phyloP scores from a whole-genome alignment of 768 basidiomycete genomes.

The Lanmaoa rubissima region DNA sequence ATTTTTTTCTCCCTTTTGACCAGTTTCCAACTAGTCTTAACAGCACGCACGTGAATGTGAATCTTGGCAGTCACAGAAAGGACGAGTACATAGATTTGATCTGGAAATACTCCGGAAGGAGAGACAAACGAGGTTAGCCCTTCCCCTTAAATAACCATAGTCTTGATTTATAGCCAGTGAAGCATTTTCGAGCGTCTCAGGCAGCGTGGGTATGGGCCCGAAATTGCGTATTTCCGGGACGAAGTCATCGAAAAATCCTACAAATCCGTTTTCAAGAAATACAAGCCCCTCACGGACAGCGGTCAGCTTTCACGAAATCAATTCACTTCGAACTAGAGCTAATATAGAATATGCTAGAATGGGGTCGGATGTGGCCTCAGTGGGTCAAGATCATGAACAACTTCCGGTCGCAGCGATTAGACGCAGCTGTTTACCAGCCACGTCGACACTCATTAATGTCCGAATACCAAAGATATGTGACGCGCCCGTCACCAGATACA shows the following conservation, averaged over 20 bases:
- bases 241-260: not conserved
- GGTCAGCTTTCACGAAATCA: not conserved
- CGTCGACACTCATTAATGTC: conserved; percentile 7
- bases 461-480: conserved; percentile 14
- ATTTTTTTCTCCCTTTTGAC: not conserved
- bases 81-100: conserved; percentile 9
- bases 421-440: not conserved
- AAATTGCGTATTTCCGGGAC: conserved; percentile 3
- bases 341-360: conserved; percentile 6
- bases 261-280: conserved; percentile 6
- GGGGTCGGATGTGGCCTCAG: conserved; percentile 7
- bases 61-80: conserved; percentile 11
- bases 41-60: conserved; percentile 13
- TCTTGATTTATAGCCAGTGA: not conserved
- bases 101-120: conserved; percentile 8
- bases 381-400: conserved; percentile 1
- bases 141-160: not conserved
- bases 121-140: conserved; percentile 8
- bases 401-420: conserved; percentile 3
- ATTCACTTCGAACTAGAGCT: not conserved
- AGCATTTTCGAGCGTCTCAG: conserved; percentile 20
- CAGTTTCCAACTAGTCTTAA: not conserved
- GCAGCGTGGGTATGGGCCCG: conserved; percentile 12
- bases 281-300: conserved; percentile 10
- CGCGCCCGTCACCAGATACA: not conserved